Evolutionary conservation across 2,329 filamentous ascomycete species (phyloP).

Genomic region (Sordariomycetes sp.): DNA sequence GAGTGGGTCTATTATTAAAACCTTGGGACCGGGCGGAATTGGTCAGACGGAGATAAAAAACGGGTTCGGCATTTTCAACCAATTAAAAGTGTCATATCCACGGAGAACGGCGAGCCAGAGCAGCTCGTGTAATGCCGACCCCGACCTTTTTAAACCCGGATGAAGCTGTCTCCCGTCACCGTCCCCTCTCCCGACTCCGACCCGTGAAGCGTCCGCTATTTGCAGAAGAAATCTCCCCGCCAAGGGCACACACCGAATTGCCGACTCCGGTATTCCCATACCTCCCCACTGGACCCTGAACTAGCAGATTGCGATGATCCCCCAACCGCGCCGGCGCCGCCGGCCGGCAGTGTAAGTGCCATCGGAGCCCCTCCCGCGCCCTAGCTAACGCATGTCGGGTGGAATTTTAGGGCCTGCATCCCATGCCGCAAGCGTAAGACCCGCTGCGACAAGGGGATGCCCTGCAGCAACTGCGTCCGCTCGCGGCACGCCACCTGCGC

Average conservation of each 20-base stretch:
- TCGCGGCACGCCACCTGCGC: not conserved
- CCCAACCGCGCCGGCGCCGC: conserved; percentile 14
- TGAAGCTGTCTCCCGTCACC: not conserved
- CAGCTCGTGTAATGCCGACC: not conserved
- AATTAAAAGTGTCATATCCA: not conserved
- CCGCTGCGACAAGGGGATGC: conserved; percentile 26
- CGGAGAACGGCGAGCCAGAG: not conserved
- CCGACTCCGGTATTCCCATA: not conserved
- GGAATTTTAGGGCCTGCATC: conserved; percentile 22
- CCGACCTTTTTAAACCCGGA: not conserved
- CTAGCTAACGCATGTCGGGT: not conserved
- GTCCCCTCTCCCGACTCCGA: not conserved
- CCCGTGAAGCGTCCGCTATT: no score
- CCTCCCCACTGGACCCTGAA: not conserved
- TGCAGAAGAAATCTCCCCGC: no score
- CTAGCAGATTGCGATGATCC: conserved; percentile 2
- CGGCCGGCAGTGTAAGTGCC: conserved; percentile 15
- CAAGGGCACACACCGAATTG: not conserved
- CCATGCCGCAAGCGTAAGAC: conserved; percentile 32
- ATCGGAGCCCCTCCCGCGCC: not conserved
- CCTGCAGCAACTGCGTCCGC: conserved; percentile 22
- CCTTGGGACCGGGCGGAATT: no score
- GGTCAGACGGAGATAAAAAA: no score
- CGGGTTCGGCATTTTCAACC: not conserved
- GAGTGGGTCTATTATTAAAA: no score